Percentiles rank a stretch among this genome's conserved stretches.
Conservation (phyloP, 1,284 basidiomycete genomes). For the Fistulinella cinereoalba region DNA sequence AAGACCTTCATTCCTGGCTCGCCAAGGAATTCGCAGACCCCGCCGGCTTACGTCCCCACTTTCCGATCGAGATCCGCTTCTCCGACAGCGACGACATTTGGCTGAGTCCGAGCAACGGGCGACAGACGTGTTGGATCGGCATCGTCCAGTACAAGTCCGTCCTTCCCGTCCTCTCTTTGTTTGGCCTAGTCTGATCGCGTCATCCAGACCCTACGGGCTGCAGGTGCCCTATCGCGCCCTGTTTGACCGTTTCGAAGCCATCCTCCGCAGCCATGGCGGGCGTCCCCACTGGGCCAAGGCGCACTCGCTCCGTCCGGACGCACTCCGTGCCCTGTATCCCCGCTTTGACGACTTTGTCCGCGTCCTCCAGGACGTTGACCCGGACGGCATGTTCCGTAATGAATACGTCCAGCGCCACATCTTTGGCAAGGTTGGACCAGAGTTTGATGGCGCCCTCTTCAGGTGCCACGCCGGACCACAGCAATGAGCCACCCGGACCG, state of each 20-base stretch:
- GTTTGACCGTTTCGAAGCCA: constrained; percentile 78
- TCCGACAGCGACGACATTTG: constrained; percentile 89
- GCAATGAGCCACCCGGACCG: constrained; percentile 6
- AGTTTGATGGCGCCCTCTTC: constrained; percentile 53
- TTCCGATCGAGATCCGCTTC: constrained; percentile 92
- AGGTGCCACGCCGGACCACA: constrained; percentile 35
- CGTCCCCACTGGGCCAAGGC: constrained; percentile 98
- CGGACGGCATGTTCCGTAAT: constrained; percentile 76
- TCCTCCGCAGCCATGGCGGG: constrained; percentile 73
- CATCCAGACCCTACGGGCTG: constrained; percentile 79
- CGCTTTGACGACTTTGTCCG: constrained; percentile 78
- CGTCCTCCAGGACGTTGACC: constrained; percentile 76
- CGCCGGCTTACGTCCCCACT: constrained; percentile 82
- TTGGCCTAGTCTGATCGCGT: constrained; percentile 6
- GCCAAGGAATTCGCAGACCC: constrained; percentile 64
- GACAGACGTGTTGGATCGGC: constrained; percentile 91
- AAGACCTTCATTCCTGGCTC: constrained; percentile 76
- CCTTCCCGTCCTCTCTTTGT: constrained; percentile 5
- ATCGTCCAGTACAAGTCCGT: constrained; percentile 87
- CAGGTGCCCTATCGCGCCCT: constrained; percentile 84
- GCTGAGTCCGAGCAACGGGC: constrained; percentile 84
- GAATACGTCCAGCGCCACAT: constrained; percentile 77
- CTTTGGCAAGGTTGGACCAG: constrained; percentile 48
- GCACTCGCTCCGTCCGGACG: constrained; percentile 70
- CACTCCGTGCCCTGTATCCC: constrained; percentile 74